Evolutionary conservation across 164 flowering plant species (phyloP).

Genomic region (Nymphaea colorata): DNA sequence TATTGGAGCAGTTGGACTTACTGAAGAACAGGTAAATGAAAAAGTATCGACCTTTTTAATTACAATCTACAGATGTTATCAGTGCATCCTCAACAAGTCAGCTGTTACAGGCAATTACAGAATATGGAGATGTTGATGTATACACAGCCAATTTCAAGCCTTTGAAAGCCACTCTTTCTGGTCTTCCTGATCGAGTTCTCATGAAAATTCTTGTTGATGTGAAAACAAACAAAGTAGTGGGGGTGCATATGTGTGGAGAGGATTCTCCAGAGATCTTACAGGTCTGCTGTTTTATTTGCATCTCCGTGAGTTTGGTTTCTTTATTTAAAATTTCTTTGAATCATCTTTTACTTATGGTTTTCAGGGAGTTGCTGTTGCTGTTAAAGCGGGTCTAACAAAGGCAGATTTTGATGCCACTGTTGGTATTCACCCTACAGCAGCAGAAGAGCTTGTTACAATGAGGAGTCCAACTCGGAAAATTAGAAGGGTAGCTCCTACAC

Average conservation of each 20-base stretch:
- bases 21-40: slow-evolving; percentile 74
- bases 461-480: slow-evolving; percentile 78
- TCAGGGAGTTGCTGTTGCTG: slow-evolving; percentile 93
- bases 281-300: not conserved
- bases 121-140: slow-evolving; percentile 78
- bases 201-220: slow-evolving; percentile 94
- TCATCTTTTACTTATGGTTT: not conserved
- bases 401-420: slow-evolving; percentile 88
- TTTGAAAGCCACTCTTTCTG: slow-evolving; percentile 88
- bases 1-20: slow-evolving; percentile 88
- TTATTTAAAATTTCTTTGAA: not conserved
- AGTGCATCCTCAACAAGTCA: not conserved
- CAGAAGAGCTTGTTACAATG: slow-evolving; percentile 94
- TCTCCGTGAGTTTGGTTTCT: not conserved
- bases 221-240: slow-evolving; percentile 69
- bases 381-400: slow-evolving; percentile 93
- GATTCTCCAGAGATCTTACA: slow-evolving; percentile 53
- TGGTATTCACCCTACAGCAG: slow-evolving; percentile 93
- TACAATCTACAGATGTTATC: not conserved
- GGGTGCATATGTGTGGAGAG: slow-evolving; percentile 93
- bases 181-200: slow-evolving; percentile 80
- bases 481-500: slow-evolving; percentile 24
- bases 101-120: slow-evolving; percentile 52
- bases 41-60: slow-evolving; percentile 1
- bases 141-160: slow-evolving; percentile 85